Base-by-base conservation (phyloP, 768 basidiomycete genomes). In the Lanmaoa rubissima region DNA sequence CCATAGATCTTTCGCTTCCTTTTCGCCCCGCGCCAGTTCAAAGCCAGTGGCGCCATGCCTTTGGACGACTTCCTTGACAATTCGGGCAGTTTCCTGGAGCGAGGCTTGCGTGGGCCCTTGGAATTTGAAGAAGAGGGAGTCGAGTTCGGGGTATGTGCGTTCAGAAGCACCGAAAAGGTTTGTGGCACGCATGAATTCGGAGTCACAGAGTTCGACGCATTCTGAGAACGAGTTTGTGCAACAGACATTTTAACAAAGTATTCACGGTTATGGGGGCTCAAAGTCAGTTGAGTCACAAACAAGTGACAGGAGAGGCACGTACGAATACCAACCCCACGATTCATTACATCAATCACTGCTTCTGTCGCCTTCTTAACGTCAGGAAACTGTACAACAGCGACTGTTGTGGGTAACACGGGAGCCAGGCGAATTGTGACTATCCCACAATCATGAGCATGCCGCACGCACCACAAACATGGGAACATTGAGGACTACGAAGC, bases 61-160 rank as follows among this genome's bases (percentile, higher is more conserved):
- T 67, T 78, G 76, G 10, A 82, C 78, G 32, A 92, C 76, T 48
- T 72, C 72, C 60, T 83, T 75, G 26, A 87, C 84, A 16, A 86
- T 76, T 7, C 75, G 73, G 0, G 86, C 82, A 0, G 85, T 84
- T 60, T 88, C 87, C 2, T 75, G 67, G n/a, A 92, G 72, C 4
- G 85, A 79, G 2, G 78, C 73, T 1, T 76, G 73, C 1, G 85
- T 81, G 10, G 85, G 79, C 12, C 90, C 90, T 63, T 92, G 90
- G 69, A 96, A 85, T 69, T 94, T 92, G 80, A 96, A 89, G 75
- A 93, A 92, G 12, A 96, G 77, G 21, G 81, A 84, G 66, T 92
- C 90, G 28, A 74, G 75, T 51, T 80, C 83, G 1, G 81, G 80
- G 72, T 85, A 92, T 57, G 78, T 79, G 40, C 76, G 79, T 38